A percentile compares a stretch with the other conserved stretches of the same genome.
Conservation (phyloP, 2,329 filamentous ascomycete genomes). For the Fusarium sp. region DNA sequence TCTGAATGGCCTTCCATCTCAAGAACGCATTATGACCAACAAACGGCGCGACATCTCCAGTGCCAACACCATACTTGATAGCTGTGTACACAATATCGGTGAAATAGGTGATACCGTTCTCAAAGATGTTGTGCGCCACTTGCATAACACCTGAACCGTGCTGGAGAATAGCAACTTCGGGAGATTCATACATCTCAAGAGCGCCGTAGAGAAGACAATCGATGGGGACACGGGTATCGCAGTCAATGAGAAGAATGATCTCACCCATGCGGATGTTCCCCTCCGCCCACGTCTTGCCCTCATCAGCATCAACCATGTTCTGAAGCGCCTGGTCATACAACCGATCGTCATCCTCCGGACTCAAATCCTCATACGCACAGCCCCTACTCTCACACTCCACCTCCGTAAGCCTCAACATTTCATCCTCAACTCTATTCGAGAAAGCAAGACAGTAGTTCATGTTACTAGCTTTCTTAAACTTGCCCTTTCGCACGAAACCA, state of each 20-base stretch:
- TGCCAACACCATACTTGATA: conserved; percentile 75
- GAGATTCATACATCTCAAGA: conserved; percentile 75
- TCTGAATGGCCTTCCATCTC: conserved; percentile 63
- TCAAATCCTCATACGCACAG: conserved; percentile 53
- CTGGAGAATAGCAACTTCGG: conserved; percentile 76
- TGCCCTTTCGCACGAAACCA: conserved; percentile 64
- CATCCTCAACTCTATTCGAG: conserved; percentile 64
- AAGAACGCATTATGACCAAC: conserved; percentile 82
- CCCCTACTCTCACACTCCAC: conserved; percentile 32
- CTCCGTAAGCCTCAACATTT: conserved; percentile 46
- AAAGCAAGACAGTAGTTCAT: conserved; percentile 72
- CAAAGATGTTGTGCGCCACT: conserved; percentile 76
- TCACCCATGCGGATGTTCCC: conserved; percentile 66
- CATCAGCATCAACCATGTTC: conserved; percentile 58
- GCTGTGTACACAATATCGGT: conserved; percentile 80
- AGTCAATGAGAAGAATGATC: conserved; percentile 71
- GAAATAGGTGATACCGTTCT: conserved; percentile 79
- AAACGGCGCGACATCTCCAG: conserved; percentile 77
- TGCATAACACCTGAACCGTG: conserved; percentile 82
- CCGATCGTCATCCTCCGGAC: conserved; percentile 52
- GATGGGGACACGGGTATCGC: conserved; percentile 69
- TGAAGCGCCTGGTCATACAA: conserved; percentile 57
- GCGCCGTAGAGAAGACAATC: conserved; percentile 76
- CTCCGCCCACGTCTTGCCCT: conserved; percentile 63
- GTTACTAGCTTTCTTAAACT: conserved; percentile 74